These are phyloP conservation scores for Pichia pseudocactophila DNA, from an alignment of 805 yeast genomes.

Conservation along the genomic window DNA sequence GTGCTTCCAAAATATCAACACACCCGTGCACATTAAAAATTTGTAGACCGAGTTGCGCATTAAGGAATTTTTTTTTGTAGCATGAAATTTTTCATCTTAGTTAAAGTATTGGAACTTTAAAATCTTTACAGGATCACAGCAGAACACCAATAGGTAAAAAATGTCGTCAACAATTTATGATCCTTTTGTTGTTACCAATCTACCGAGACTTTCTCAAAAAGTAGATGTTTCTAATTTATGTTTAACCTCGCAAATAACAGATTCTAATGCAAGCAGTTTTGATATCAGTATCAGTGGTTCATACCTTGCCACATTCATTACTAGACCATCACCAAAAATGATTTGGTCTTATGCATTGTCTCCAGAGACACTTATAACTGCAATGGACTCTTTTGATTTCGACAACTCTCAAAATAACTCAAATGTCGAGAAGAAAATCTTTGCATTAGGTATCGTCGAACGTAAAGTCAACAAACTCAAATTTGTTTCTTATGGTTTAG, in stretches of 20 bases:
- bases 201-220: slow-evolving; percentile 26
- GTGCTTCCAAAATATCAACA: not conserved
- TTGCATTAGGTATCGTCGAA: slow-evolving; percentile 29
- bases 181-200: slow-evolving; percentile 26
- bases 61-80: too few species aligned
- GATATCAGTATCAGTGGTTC: slow-evolving; percentile 50
- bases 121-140: too few species aligned
- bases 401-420: slow-evolving; percentile 10
- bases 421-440: slow-evolving; percentile 17
- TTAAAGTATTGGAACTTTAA: too few species aligned
- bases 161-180: slow-evolving; percentile 21
- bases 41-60: too few species aligned
- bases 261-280: slow-evolving; percentile 28
- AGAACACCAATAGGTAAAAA: too few species aligned
- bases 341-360: slow-evolving; percentile 47
- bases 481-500: slow-evolving; percentile 22
- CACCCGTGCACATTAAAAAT: not conserved
- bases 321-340: slow-evolving; percentile 49
- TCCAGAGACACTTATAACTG: slow-evolving; percentile 36
- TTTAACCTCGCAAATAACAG: slow-evolving; percentile 19
- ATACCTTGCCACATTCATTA: slow-evolving; percentile 40
- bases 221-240: slow-evolving; percentile 18
- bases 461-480: slow-evolving; percentile 25
- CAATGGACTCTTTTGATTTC: slow-evolving; percentile 30
- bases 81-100: not conserved